Evolutionary conservation across 371 early-diverging fungal species (phyloP).

Genomic region (Neoconidiobolus thromboides): DNA sequence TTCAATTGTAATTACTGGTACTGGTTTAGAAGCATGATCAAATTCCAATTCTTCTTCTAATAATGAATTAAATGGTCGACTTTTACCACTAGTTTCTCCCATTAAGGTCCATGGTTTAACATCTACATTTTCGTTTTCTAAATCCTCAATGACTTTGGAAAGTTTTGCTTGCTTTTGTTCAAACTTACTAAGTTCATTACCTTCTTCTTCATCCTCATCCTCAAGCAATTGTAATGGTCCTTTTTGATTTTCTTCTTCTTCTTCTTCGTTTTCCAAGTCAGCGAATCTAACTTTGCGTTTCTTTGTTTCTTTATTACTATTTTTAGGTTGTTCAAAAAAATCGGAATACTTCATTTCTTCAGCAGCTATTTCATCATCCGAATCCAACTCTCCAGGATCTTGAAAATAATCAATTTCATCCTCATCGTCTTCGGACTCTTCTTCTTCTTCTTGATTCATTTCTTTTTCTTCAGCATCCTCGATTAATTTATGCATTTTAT

Average conservation of each 20-base stretch:
- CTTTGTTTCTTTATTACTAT: conserved; percentile 8
- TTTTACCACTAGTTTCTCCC: conserved; percentile 56
- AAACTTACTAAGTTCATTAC: conserved; percentile 36
- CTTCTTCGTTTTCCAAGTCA: conserved; percentile 23
- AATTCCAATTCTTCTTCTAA: conserved; percentile 86
- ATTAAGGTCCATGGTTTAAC: conserved; percentile 71
- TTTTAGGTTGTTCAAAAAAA: background rate
- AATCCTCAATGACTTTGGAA: conserved; percentile 42
- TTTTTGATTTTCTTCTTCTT: conserved; percentile 25
- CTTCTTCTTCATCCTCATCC: conserved; percentile 5
- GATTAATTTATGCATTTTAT: conserved; percentile 20
- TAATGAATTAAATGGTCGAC: conserved; percentile 81
- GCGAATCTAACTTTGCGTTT: conserved; percentile 23
- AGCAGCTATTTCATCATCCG: conserved; percentile 23
- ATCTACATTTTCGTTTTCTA: conserved; percentile 71
- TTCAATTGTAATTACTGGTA: conserved; percentile 87
- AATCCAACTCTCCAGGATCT: conserved; percentile 16
- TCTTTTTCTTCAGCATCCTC: conserved; percentile 15
- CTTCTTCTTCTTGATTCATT: conserved; percentile 13
- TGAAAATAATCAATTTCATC: conserved; percentile 15
- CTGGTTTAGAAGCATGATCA: conserved; percentile 77
- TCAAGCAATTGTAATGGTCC: conserved; percentile 11
- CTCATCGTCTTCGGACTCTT: conserved; percentile 12
- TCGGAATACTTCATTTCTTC: conserved; percentile 16
- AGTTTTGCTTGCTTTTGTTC: conserved; percentile 53